Percentiles rank a stretch among this genome's conserved stretches.
Conservation (phyloP, 2,329 filamentous ascomycete species). For the Neodidymelliopsis sp. region DNA sequence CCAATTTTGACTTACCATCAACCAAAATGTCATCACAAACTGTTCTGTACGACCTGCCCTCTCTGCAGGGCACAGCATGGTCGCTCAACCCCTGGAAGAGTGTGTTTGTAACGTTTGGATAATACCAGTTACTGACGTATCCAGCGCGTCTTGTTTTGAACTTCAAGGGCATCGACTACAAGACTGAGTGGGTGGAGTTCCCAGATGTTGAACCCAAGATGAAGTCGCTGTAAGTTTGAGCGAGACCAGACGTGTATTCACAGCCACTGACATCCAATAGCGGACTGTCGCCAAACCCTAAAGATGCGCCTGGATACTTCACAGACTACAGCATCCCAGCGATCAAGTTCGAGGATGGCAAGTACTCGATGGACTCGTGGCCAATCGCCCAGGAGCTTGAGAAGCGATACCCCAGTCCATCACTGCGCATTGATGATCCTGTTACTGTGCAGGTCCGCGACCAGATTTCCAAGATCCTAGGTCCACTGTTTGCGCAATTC, state of each 20-base stretch:
- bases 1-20: neutral
- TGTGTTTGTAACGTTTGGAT: slow-evolving; percentile 42
- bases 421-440: slow-evolving; percentile 65
- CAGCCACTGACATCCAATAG: slow-evolving; percentile 22
- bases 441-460: slow-evolving; percentile 56
- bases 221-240: slow-evolving; percentile 58
- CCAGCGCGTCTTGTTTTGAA: slow-evolving; percentile 71
- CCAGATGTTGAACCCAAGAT: slow-evolving; percentile 68
- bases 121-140: neutral
- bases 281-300: slow-evolving; percentile 57
- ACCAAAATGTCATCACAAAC: slow-evolving; percentile 50
- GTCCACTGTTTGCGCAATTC: slow-evolving; percentile 25
- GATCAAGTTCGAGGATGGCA: slow-evolving; percentile 63
- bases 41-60: slow-evolving; percentile 69
- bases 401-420: slow-evolving; percentile 63
- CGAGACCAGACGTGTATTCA: neutral
- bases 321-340: slow-evolving; percentile 64
- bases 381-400: slow-evolving; percentile 68
- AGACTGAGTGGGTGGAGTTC: slow-evolving; percentile 74
- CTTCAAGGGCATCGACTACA: slow-evolving; percentile 72
- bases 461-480: slow-evolving; percentile 42
- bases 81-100: slow-evolving; percentile 77
- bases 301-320: slow-evolving; percentile 39
- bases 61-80: slow-evolving; percentile 62
- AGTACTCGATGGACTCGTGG: slow-evolving; percentile 69